Evolutionary conservation across 2,329 filamentous ascomycete genomes (phyloP).

Genomic region (Neofusicoccum cordaticola): DNA sequence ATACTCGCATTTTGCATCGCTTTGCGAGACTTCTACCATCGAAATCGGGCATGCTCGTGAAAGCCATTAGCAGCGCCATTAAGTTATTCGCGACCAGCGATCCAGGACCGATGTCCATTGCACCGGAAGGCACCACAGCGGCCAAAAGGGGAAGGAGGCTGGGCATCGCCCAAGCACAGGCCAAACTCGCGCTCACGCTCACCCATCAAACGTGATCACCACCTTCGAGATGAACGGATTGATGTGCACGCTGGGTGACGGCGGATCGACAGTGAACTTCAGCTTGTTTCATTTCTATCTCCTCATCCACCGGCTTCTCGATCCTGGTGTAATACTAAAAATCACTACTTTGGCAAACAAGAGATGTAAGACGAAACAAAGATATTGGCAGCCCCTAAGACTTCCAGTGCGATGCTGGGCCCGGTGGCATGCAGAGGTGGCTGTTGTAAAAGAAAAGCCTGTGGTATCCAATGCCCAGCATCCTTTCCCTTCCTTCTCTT

Average conservation of each 20-base stretch:
- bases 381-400: neutral
- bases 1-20: too few relatives aligned
- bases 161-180: neutral
- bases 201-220: neutral
- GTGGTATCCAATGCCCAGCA: conserved; percentile 13
- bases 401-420: neutral
- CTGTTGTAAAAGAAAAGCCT: conserved; percentile 1
- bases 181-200: neutral
- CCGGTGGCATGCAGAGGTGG: neutral
- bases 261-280: neutral
- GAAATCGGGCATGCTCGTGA: too few relatives aligned
- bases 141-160: neutral
- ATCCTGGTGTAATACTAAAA: conserved; percentile 11
- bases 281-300: conserved; percentile 14
- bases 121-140: neutral
- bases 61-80: too few relatives aligned
- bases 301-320: neutral
- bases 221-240: neutral
- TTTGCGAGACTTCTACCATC: too few relatives aligned
- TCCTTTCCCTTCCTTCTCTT: conserved; percentile 1
- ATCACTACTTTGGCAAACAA: conserved; percentile 9
- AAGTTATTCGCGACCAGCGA: too few relatives aligned
- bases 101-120: neutral
- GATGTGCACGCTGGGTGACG: neutral
- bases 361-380: conserved; percentile 8